Evolutionary conservation across 2,329 filamentous ascomycete genomes (phyloP), one percentile per base, ranked within the genome.

Genomic region (Scopulariopsis brevicaulis): DNA sequence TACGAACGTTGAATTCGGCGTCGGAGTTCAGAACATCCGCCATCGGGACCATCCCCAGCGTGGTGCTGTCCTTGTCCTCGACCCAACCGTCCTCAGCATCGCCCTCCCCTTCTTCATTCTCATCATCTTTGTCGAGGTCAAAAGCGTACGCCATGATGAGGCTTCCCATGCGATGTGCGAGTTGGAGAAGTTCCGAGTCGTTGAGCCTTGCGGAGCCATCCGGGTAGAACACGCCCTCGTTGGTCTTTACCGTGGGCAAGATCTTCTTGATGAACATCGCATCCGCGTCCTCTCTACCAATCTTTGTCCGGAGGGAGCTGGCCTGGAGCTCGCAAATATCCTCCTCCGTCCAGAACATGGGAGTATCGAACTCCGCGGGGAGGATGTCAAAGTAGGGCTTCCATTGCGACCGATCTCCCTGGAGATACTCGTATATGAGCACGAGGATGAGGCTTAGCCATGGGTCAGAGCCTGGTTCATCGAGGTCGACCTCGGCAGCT

Each of bases 111-210:
- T 82, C 76, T 0, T 74, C 69, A 0, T 82, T 76, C 4, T 84
- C 76, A 48, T 80, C 80, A 0, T 77, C 73, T 8, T 75, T 76
- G 54, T 83, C 81, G 7, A 96, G 80, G 63, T 96, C 91, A 67
- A 96, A 96, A 0, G 90, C 90, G 67, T 96, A 96, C 0, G 90
- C 87, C 90, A 96, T 95, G 63, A 96, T 93, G 18, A 87, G 84
- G 60, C 87, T 92, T 1, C 89, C 91, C 85, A 96, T 92, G 10
- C 83, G 79, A 68, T 96, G 90, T 56, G 88, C 87, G 20, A 84
- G 66, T 8, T 63, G 61, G 2, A 81, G 61, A 1, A 84, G 68
- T 25, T 78, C 70, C 1, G 72, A 70, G 28, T 82, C 79, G 14
- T 63, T 66, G 7, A 73, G 66, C 2, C 61, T 63, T 6, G 60